These are phyloP conservation scores for Coemansia umbellata DNA, from an alignment of 192 early-diverging fungal species.

Conservation along the genomic window DNA sequence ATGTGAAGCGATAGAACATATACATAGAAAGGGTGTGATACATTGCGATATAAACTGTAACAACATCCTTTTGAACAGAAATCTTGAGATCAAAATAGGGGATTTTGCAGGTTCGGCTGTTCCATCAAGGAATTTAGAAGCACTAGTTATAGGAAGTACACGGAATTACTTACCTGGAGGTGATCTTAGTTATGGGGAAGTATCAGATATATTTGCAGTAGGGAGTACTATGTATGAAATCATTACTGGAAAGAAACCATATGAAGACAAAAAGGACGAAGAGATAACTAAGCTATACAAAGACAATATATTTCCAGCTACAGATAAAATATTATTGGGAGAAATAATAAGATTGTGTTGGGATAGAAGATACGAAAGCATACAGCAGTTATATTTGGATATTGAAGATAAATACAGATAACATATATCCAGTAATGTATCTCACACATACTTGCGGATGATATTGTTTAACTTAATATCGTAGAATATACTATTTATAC, in stretches of 20 bases:
- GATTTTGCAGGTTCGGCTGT: not conserved
- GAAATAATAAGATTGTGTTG: not conserved
- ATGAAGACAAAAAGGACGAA: not conserved
- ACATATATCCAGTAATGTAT: too few species aligned
- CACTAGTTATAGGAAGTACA: not conserved
- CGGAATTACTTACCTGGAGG: not conserved
- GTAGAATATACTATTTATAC: too few species aligned
- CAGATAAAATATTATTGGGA: not conserved
- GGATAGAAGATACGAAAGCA: not conserved
- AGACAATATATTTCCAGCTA: not conserved
- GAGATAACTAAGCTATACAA: not conserved
- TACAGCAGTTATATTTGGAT: too few species aligned
- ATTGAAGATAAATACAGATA: too few species aligned
- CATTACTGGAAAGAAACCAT: not conserved
- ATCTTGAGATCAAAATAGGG: not conserved
- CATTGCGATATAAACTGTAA: too few species aligned
- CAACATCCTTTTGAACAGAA: not conserved
- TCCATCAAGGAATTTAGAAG: not conserved
- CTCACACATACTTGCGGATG: too few species aligned
- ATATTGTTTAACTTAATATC: too few species aligned
- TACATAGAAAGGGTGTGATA: too few species aligned
- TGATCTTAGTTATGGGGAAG: not conserved
- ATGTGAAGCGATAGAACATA: too few species aligned
- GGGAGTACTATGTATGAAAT: conserved; percentile 1
- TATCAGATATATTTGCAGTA: not conserved